A percentile compares a stretch with the other conserved stretches of the same genome.
Evolutionary conservation across 257 asterid genomes (phyloP).

Genomic region (Ocimum tenuiflorum): DNA sequence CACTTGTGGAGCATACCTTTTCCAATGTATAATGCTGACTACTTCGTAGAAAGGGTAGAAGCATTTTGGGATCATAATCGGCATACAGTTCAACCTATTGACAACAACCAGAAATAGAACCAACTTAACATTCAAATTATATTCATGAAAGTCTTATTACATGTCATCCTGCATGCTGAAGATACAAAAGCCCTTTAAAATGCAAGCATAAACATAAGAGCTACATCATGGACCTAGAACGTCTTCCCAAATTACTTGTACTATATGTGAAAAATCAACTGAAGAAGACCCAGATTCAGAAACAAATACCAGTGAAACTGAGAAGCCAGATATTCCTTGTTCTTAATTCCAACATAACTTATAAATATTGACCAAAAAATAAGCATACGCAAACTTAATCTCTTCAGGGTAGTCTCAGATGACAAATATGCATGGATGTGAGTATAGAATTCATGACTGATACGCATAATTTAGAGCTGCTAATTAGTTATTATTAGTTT

Average conservation of each 20-base stretch:
- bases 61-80: slow-evolving; percentile 77
- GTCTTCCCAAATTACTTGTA: not conserved
- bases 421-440: not conserved
- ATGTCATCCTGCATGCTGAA: not conserved
- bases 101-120: slow-evolving; percentile 14
- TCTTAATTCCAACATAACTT: not conserved
- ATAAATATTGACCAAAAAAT: not conserved
- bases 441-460: not conserved
- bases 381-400: not conserved
- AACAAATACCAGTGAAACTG: not conserved
- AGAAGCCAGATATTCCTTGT: slow-evolving; percentile 6
- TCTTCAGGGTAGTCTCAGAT: slow-evolving; percentile 8
- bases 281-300: slow-evolving; percentile 2
- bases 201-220: slow-evolving; percentile 8
- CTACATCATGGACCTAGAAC: slow-evolving; percentile 4
- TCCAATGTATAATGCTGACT: slow-evolving; percentile 97
- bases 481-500: too few relatives aligned
- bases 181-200: not conserved
- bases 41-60: slow-evolving; percentile 91
- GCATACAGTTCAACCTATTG: slow-evolving; percentile 93
- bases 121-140: slow-evolving; percentile 9
- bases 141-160: not conserved
- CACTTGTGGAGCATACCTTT: slow-evolving; percentile 46
- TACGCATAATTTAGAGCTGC: too few relatives aligned
- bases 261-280: not conserved